Conservation (phyloP, 1,139 yeast species). For the Arxiozyma telluris region DNA sequence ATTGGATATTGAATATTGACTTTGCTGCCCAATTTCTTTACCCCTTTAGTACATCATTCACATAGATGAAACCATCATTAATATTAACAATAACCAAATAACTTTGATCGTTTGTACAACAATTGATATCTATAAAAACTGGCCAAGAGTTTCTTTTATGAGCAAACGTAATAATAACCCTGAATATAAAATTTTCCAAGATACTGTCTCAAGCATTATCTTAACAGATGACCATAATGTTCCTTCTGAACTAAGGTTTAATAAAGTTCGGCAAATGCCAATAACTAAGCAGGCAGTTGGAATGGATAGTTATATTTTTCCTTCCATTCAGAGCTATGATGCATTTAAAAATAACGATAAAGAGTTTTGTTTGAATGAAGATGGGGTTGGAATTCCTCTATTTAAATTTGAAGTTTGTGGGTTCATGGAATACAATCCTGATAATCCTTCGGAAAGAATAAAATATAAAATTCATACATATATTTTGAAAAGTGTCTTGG, state of each 20-base stretch:
- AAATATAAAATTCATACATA: not conserved
- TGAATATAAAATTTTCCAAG: not conserved
- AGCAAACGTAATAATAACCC: not conserved
- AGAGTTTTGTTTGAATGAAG: not conserved
- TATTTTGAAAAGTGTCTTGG: not conserved
- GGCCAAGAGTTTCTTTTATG: not conserved
- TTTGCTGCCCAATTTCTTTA: not conserved
- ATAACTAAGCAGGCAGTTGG: not conserved
- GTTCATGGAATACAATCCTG: not conserved
- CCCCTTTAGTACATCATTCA: too few species aligned
- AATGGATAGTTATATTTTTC: not conserved
- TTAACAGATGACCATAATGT: not conserved
- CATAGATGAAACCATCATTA: too few species aligned
- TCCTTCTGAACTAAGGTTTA: not conserved
- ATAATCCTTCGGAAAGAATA: not conserved
- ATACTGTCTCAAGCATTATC: not conserved
- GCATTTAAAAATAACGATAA: not conserved
- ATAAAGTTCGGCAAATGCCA: constrained; percentile 1
- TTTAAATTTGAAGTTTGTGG: not conserved
- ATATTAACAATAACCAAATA: too few species aligned
- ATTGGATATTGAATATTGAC: too few species aligned
- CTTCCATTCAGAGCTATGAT: constrained; percentile 2
- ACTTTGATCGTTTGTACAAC: not conserved
- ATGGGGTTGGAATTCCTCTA: not conserved
- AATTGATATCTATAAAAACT: too few species aligned